Evolutionary conservation across 2,329 filamentous ascomycete species (phyloP).

Genomic region (Pezicula radicicola): DNA sequence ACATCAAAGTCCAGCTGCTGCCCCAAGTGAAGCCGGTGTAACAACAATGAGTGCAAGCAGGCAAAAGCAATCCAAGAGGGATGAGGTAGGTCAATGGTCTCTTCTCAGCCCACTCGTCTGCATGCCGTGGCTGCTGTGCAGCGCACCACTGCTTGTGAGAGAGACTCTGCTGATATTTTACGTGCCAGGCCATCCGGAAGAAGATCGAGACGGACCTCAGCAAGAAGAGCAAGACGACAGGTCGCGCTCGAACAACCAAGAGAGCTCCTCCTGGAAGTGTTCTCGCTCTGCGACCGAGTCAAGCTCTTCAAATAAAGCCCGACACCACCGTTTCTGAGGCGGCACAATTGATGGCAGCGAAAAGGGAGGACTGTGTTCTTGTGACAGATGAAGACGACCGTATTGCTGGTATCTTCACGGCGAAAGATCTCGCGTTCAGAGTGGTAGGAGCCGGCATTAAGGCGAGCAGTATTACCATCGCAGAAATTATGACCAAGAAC

Average conservation of each 20-base stretch:
- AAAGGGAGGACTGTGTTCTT: slow-evolving; percentile 95
- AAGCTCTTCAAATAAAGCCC: slow-evolving; percentile 96
- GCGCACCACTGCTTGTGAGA: neutral
- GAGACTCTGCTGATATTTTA: slow-evolving; percentile 14
- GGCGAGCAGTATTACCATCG: slow-evolving; percentile 85
- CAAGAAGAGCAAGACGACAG: slow-evolving; percentile 87
- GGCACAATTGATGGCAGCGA: slow-evolving; percentile 97
- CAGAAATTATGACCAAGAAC: slow-evolving; percentile 99
- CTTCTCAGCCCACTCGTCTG: slow-evolving; percentile 4
- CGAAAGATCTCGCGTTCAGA: slow-evolving; percentile 96
- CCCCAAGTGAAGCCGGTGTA: slow-evolving; percentile 47
- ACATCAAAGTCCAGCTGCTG: slow-evolving; percentile 37
- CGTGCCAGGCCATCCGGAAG: slow-evolving; percentile 78
- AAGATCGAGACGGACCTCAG: slow-evolving; percentile 97
- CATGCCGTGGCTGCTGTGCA: neutral
- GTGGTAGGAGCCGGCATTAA: slow-evolving; percentile 91
- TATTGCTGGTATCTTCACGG: slow-evolving; percentile 98
- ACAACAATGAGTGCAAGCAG: slow-evolving; percentile 85
- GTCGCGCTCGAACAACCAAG: slow-evolving; percentile 77
- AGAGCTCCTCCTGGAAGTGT: slow-evolving; percentile 97
- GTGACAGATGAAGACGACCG: slow-evolving; percentile 98
- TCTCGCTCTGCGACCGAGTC: slow-evolving; percentile 90
- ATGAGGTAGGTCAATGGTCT: slow-evolving; percentile 71
- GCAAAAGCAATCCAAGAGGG: slow-evolving; percentile 94
- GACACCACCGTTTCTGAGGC: slow-evolving; percentile 91